These are phyloP conservation scores for Yarrowia yakushimensis DNA, from an alignment of 805 yeast species.

Conservation along the genomic window DNA sequence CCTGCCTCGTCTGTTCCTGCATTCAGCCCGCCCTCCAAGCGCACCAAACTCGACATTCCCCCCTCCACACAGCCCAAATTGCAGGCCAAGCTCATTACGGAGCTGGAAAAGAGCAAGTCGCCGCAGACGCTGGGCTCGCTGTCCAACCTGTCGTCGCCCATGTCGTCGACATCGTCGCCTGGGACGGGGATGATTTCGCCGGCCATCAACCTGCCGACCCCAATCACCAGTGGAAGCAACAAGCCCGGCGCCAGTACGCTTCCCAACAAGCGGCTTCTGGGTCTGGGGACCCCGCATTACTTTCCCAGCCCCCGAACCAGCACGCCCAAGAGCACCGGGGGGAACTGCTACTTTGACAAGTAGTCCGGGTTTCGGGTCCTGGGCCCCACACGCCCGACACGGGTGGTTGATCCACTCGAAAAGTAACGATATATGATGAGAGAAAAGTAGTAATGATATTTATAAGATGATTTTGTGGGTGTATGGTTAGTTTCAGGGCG, in stretches of 20 bases:
- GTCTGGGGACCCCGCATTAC: slow-evolving; percentile 16
- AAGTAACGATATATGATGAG: slow-evolving; percentile 7
- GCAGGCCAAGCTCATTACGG: slow-evolving; percentile 22
- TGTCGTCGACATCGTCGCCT: slow-evolving; percentile 20
- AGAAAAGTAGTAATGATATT: slow-evolving; percentile 17
- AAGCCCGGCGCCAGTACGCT: slow-evolving; percentile 15
- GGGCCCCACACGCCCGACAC: too few species aligned
- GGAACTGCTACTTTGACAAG: slow-evolving; percentile 14
- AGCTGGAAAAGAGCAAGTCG: slow-evolving; percentile 19
- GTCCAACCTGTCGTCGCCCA: slow-evolving; percentile 2
- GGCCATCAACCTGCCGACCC: slow-evolving; percentile 18
- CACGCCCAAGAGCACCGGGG: background rate
- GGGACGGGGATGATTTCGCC: slow-evolving; percentile 22
- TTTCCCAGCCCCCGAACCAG: slow-evolving; percentile 6
- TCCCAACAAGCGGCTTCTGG: slow-evolving; percentile 21
- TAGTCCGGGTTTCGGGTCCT: too few species aligned
- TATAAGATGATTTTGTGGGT: background rate
- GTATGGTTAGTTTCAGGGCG: too few species aligned
- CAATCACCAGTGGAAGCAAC: slow-evolving; percentile 18
- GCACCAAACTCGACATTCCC: slow-evolving; percentile 20
- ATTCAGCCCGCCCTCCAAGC: background rate
- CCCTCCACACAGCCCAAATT: slow-evolving; percentile 22
- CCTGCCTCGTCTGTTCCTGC: background rate
- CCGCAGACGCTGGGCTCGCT: slow-evolving; percentile 20
- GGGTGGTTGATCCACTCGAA: slow-evolving; percentile 15